These are phyloP conservation scores for Holtermannia corniformis DNA, from an alignment of 768 basidiomycete species.

Conservation along the genomic window DNA sequence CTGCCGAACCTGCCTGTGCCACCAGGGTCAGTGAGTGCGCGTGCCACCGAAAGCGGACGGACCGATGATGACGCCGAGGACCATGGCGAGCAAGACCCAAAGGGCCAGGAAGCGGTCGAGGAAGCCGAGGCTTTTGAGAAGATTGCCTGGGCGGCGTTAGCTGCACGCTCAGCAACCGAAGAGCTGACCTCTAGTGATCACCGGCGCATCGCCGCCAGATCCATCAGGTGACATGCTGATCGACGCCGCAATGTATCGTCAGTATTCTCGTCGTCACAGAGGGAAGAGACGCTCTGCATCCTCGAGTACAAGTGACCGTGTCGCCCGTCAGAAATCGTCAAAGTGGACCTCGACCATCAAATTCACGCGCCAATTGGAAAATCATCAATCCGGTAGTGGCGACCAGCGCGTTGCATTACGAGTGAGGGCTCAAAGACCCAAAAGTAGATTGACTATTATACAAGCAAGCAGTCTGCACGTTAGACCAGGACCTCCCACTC, in stretches of 20 bases:
- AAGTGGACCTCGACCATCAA: no score
- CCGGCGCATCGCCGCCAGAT: no score
- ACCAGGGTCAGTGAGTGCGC: background rate
- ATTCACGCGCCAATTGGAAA: no score
- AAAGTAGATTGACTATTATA: background rate
- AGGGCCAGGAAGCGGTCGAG: slow-evolving; percentile 58
- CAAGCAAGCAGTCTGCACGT: background rate
- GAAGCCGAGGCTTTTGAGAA: slow-evolving; percentile 43
- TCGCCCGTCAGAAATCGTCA: no score
- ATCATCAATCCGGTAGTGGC: no score
- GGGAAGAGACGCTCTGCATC: no score
- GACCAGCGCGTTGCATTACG: background rate
- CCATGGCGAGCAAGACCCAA: slow-evolving; percentile 61
- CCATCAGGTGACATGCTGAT: no score
- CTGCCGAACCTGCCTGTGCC: slow-evolving; percentile 41
- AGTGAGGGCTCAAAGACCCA: background rate
- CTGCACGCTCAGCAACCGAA: no score
- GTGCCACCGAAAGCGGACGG: slow-evolving; percentile 43
- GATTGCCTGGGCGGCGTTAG: no score
- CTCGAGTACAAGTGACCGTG: no score
- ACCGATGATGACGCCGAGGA: slow-evolving; percentile 65
- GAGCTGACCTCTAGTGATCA: no score
- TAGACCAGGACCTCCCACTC: slow-evolving; percentile 18
- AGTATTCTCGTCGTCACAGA: background rate
- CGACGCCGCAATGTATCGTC: no score